phyloP scores from a whole-genome alignment of 106 monocot genomes.

The Dendrobium catenatum region DNA sequence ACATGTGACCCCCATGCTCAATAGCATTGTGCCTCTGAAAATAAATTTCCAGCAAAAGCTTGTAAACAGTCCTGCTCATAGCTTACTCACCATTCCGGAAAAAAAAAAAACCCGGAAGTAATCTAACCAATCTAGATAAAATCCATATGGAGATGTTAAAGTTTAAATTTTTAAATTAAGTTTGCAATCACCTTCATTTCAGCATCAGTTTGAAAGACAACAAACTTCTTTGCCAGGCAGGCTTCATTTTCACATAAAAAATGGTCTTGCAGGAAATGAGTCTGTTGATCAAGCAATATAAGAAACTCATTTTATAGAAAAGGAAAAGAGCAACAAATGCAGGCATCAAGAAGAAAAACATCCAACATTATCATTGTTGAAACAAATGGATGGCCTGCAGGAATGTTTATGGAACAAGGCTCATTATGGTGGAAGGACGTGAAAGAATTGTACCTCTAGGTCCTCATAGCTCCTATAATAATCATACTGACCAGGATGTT shows the following conservation, averaged over 20 bases:
- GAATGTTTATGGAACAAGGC: too few relatives aligned
- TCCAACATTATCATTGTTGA: too few relatives aligned
- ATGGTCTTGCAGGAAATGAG: slow-evolving; percentile 91
- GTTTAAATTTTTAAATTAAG: background rate
- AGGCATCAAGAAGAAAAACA: too few relatives aligned
- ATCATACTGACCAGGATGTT: slow-evolving; percentile 87
- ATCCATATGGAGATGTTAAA: background rate
- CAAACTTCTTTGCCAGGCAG: slow-evolving; percentile 84
- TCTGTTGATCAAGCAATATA: slow-evolving; percentile 24
- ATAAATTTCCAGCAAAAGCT: background rate
- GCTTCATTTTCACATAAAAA: slow-evolving; percentile 79
- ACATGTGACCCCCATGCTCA: slow-evolving; percentile 91
- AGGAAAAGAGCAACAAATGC: too few relatives aligned
- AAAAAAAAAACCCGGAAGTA: background rate
- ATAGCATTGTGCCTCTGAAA: slow-evolving; percentile 83
- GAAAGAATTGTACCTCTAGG: slow-evolving; percentile 54
- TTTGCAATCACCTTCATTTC: slow-evolving; percentile 69
- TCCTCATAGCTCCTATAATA: slow-evolving; percentile 89
- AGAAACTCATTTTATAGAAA: background rate
- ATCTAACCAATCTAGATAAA: background rate
- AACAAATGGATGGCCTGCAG: too few relatives aligned
- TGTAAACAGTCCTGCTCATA: background rate
- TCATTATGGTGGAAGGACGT: background rate
- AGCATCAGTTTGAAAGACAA: slow-evolving; percentile 81
- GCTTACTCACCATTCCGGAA: background rate